Percentiles rank a stretch among this genome's conserved stretches.
Evolutionary conservation across 495 filamentous ascomycete species (phyloP).

Genomic region (Ramalina intermedia): DNA sequence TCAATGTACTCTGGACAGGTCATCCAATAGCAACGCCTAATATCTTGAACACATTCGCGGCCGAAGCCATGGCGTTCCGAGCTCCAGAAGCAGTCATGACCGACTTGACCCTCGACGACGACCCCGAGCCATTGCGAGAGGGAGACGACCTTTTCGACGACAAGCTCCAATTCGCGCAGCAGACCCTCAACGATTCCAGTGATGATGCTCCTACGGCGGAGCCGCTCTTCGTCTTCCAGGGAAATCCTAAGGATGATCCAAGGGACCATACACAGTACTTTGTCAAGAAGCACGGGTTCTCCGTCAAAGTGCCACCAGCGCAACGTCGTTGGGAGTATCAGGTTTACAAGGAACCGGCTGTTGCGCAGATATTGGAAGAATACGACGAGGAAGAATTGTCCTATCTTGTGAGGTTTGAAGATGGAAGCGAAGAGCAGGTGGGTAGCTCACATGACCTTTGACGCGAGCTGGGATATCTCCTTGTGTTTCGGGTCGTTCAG

Average conservation of each 20-base stretch:
- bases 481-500: no score
- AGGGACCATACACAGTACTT: background rate
- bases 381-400: slow-evolving; percentile 10
- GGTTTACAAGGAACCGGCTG: slow-evolving; percentile 31
- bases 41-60: no score
- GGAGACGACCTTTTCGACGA: background rate
- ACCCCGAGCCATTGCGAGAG: background rate
- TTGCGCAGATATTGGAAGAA: slow-evolving; percentile 26
- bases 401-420: slow-evolving; percentile 32
- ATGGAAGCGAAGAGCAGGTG: slow-evolving; percentile 32
- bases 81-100: no score
- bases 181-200: no score
- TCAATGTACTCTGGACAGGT: no score
- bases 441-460: background rate
- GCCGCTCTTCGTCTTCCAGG: background rate
- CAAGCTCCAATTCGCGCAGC: background rate
- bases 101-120: no score
- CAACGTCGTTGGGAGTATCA: slow-evolving; percentile 32
- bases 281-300: slow-evolving; percentile 9
- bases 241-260: background rate
- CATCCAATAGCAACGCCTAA: no score
- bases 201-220: background rate
- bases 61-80: no score
- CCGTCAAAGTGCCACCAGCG: slow-evolving; percentile 28
- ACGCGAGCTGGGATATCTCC: no score